Conservation (phyloP, 805 yeast genomes). For the Metschnikowia dekortorum region DNA sequence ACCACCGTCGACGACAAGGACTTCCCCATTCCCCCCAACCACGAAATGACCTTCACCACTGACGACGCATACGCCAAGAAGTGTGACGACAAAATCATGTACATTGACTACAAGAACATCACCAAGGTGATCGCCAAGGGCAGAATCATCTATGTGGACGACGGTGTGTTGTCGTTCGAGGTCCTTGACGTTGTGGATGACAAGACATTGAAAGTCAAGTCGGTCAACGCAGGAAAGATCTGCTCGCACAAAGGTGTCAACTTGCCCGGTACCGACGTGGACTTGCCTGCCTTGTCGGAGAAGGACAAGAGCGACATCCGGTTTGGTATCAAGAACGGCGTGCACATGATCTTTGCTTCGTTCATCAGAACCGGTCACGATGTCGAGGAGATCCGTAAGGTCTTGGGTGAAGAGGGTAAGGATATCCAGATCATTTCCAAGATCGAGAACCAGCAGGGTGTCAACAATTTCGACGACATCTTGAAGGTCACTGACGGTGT, state of each 20-base stretch:
- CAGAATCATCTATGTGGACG: conserved; percentile 90
- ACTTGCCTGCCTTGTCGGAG: conserved; percentile 95
- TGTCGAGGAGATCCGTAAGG: conserved; percentile 84
- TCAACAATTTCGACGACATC: conserved; percentile 97
- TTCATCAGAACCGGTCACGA: conserved; percentile 95
- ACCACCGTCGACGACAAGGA: conserved; percentile 78
- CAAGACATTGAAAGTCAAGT: conserved; percentile 75
- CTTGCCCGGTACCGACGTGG: conserved; percentile 98
- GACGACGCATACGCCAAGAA: conserved; percentile 70
- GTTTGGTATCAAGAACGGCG: conserved; percentile 96
- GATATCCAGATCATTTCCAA: conserved; percentile 94
- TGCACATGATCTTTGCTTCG: conserved; percentile 98
- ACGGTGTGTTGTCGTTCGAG: conserved; percentile 95
- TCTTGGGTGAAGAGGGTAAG: conserved; percentile 94
- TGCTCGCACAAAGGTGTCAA: conserved; percentile 98
- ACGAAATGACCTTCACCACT: conserved; percentile 91
- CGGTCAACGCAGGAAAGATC: conserved; percentile 93
- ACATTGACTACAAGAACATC: conserved; percentile 91
- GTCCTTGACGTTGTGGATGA: conserved; percentile 80
- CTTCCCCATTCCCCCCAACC: conserved; percentile 77
- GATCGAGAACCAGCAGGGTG: conserved; percentile 99
- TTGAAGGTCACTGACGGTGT: conserved; percentile 95
- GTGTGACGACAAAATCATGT: conserved; percentile 81
- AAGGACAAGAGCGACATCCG: conserved; percentile 89
- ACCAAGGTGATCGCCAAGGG: conserved; percentile 88